Base-by-base conservation (phyloP, 768 basidiomycete genomes). In the Scleroderma bovista region DNA sequence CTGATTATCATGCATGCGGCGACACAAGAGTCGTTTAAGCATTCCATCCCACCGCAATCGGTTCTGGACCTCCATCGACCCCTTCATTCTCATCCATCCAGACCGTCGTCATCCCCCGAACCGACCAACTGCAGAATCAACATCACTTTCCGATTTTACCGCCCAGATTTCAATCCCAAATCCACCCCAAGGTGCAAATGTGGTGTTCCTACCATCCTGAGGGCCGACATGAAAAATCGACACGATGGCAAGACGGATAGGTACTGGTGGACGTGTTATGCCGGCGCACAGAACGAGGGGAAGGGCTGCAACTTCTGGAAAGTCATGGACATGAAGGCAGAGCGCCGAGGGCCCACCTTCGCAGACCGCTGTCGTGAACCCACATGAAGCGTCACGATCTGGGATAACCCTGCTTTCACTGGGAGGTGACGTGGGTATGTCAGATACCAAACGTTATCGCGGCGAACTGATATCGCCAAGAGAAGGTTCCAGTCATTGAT, bases 1-100 rank as follows among this genome's bases (percentile, higher is more conserved):
- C 72, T 92, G 32, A 76, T 76, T n/a, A 88, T 92, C 50, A 92
- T 92, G 89, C 90, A 92, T 57, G 86, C 88, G 2, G 79, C 82
- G 15, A 85, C 84, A 51, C 89, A 92, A 71, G 89, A 92, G 60
- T 73, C 71, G 36, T 92, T 86, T 69, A 92, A 92, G 58, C 88
- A 91, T 55, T 76, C 81, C 4, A 76, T 91, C 16, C 88, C 86
- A 17, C 84, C 88, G 1, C 86, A 88, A 53, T 63, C 72, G 11
- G 70, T 77, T 2, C 75, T 92, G 36, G 89, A 92, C 59, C 57
- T 85, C n/a, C 90, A 80, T 61, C 77, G 76, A 29, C 88, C 89
- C 4, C 60, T 75, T 1, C 75, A 66, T 54, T 78, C 82, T 31
- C 65, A 67, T 47, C 59, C 59, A 12, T 57, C 51, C 26, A 51